Conservation (phyloP, 1,284 basidiomycete species). For the Ceratobasidium sp. region DNA sequence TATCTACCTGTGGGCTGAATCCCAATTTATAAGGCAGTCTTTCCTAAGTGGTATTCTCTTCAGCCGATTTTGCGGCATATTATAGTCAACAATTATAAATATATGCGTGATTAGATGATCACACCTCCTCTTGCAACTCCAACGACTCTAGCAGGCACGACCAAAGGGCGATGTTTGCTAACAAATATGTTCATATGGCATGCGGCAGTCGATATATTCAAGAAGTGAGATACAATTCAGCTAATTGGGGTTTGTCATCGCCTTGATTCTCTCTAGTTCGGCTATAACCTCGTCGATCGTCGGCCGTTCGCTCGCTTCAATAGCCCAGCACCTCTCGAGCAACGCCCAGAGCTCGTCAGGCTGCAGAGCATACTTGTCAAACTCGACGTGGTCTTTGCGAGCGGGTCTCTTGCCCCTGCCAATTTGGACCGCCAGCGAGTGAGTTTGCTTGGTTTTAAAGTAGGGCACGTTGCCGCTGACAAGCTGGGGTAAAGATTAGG, state of each 20-base stretch:
- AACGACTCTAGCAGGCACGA: no score
- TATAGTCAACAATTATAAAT: not conserved
- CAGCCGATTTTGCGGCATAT: no score
- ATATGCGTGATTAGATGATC: not conserved
- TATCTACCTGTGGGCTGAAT: no score
- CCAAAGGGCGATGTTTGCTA: no score
- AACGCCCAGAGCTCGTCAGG: slow-evolving; percentile 30
- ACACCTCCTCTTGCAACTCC: not conserved
- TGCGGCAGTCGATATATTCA: no score
- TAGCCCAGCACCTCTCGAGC: slow-evolving; percentile 17
- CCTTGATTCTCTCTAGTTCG: slow-evolving; percentile 8
- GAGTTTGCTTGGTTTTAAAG: not conserved
- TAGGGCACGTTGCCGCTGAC: not conserved
- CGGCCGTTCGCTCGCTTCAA: not conserved
- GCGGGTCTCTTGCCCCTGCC: not conserved
- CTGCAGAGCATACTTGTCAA: slow-evolving; percentile 12
- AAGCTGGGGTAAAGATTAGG: not conserved
- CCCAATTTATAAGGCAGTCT: no score
- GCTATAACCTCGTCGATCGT: slow-evolving; percentile 7
- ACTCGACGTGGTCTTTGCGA: not conserved
- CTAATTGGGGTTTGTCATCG: no score
- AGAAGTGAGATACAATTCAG: no score
- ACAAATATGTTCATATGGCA: no score
- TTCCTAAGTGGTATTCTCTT: no score
- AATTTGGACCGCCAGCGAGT: not conserved